Evolutionary conservation across 208 protist genomes (phyloP), one percentile per base, ranked within the genome.

Genomic region (Trypanosoma platydactyli): DNA sequence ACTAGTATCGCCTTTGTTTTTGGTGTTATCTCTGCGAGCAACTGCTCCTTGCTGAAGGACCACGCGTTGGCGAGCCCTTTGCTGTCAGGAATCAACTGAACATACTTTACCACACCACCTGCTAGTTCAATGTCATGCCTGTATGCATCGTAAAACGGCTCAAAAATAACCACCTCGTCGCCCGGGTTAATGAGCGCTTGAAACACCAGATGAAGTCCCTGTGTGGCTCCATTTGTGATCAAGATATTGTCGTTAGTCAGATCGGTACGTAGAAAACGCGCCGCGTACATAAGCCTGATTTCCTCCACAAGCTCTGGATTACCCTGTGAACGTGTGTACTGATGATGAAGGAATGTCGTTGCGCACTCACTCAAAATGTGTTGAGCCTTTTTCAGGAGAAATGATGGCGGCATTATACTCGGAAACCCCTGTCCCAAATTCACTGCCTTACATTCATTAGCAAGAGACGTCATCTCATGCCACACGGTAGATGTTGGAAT

Each of bases 371-470:
- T 68, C 0, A 86, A 15, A 3, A 84, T 64, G 24, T 68, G 77
- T 20, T 83, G 41, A 12, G 86, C 67, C 35, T 90, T 85, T 16
- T 95, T 66, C 1, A 86, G 64, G 12, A 96, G 74, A 55, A 97
- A 92, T 22, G 77, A 33, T 1, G 86, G 83, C 40, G 90, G 85
- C 24, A 73, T 53, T 40, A 94, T 94, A 60, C 86, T 88, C 20
- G 94, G 94, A 53, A 97, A 98, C 5, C 92, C 92, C 54, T 97
- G 91, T 18, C 92, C 91, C n/a, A 98, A 83, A 57, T 98, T 97
- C 15, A 97, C 73, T 24, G 91, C 76, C 42, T 95, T 90, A 69
- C 92, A 73, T 69, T 92, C 66, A 48, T 81, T 85, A 27, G 94
- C 82, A 13, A 97, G 76, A 42, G 89, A 88, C 13, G 91, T 95